Base-by-base conservation (phyloP, 2,329 filamentous ascomycete genomes). In the Colletotrichum lupini region DNA sequence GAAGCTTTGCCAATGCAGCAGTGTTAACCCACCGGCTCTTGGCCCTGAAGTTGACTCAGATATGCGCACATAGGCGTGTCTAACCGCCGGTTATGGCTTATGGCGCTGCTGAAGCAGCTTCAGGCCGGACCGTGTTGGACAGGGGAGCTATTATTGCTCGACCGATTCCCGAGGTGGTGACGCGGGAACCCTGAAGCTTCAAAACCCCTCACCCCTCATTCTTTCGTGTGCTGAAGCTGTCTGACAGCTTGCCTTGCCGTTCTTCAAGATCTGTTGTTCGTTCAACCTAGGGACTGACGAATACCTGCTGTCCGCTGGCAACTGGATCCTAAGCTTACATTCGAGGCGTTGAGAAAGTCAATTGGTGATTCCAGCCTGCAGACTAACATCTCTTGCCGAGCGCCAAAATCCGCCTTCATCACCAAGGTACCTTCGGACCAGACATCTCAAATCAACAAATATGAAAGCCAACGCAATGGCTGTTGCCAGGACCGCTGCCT, bases 181-280 rank as follows among this genome's bases (percentile, higher is more conserved):
- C 59, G 30, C 28, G 11, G 26, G 55, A 73, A 60, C 66, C 66
- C 60, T 73, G 32, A 60, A 70, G 67, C 70, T 69, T 60, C 70
- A 60, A 73, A 73, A 70, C 67, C 67, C 67, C 67, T 73, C 66
- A 70, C 67, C 67, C 70, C 67, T 65, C 67, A 46, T 59, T 49
- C 16, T 5, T 11, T 22, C 12, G 8, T 7, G 5, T 11, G 22
- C 2, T 4, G 16, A 32, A 72, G 37, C 58, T 42, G 22, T 53
- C 28, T 49, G 42, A 49, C 19, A 49, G 19, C 42, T 49, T 11
- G 53, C 16, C 46, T 62, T 65, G 28, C 16, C 37, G 11, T 32
- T 16, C 6, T 35, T 19, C 42, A 30, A n/a, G 28, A 49, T 19
- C 19, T 5, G 6, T 28, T 4, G 19, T 22, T 35, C 6, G 24